These are phyloP conservation scores for Isabelozyma rhagii DNA, from an alignment of 805 yeast genomes.

Conservation along the genomic window DNA sequence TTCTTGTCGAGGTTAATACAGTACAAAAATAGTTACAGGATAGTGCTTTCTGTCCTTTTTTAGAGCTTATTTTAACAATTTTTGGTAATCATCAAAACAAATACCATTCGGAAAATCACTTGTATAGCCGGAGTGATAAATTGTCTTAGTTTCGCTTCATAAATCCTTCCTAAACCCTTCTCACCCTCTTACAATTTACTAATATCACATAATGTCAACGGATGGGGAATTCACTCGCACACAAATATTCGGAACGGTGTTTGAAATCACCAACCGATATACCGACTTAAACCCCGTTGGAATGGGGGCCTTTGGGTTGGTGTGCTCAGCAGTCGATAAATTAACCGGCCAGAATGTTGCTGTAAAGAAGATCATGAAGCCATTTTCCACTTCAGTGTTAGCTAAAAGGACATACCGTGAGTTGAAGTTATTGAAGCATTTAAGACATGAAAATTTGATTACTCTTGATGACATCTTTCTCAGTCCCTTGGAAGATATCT, in stretches of 20 bases:
- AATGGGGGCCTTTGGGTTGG: conserved; percentile 99
- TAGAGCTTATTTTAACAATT: no score
- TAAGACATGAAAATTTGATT: conserved; percentile 92
- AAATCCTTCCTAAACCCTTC: no score
- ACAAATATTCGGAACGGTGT: conserved; percentile 92
- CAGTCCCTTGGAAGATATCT: conserved; percentile 91
- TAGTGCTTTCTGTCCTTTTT: no score
- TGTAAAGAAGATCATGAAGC: conserved; percentile 96
- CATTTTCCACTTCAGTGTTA: conserved; percentile 89
- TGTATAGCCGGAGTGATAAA: no score
- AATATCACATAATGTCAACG: conserved; percentile 26
- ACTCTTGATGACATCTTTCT: conserved; percentile 90
- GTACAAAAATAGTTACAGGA: no score
- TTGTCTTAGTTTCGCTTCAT: no score
- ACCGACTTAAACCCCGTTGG: conserved; percentile 95
- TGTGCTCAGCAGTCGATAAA: conserved; percentile 92
- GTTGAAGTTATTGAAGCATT: conserved; percentile 85
- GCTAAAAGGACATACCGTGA: conserved; percentile 97
- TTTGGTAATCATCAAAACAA: no score
- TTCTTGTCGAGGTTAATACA: no score
- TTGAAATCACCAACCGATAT: conserved; percentile 87
- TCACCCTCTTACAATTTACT: neutral
- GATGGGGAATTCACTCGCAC: conserved; percentile 62
- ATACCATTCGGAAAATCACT: no score
- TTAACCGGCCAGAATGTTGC: conserved; percentile 92